Evolutionary conservation across 192 early-diverging fungal genomes (phyloP).

Genomic region (Coemansia brasiliensis): DNA sequence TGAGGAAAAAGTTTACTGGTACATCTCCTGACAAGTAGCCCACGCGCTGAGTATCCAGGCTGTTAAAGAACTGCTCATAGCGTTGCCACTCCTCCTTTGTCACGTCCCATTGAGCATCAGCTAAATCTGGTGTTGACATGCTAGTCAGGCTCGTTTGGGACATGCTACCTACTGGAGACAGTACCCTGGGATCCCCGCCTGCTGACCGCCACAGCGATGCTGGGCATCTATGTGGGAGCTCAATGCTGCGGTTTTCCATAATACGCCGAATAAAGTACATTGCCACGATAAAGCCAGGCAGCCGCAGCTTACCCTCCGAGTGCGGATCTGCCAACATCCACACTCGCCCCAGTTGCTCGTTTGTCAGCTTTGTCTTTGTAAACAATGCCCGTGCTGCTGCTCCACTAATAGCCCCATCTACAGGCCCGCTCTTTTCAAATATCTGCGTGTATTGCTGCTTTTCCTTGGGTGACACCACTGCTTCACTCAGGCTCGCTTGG

Average conservation of each 20-base stretch:
- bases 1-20: conserved; percentile 75
- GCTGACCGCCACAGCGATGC: conserved; percentile 59
- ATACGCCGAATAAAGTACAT: conserved; percentile 85
- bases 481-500: conserved; percentile 12
- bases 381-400: conserved; percentile 75
- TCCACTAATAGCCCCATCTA: conserved; percentile 61
- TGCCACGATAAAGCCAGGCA: conserved; percentile 84
- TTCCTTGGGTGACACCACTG: conserved; percentile 49
- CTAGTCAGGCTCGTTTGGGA: conserved; percentile 41
- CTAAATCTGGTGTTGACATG: conserved; percentile 29
- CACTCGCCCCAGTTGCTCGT: conserved; percentile 74
- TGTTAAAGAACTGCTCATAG: conserved; percentile 75
- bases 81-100: conserved; percentile 69
- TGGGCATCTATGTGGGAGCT: conserved; percentile 72
- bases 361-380: conserved; percentile 75
- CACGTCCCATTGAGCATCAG: conserved; percentile 68
- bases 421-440: conserved; percentile 60
- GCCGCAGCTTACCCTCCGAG: conserved; percentile 66
- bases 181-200: conserved; percentile 50
- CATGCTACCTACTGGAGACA: conserved; percentile 15
- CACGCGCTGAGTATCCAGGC: conserved; percentile 61
- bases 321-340: conserved; percentile 85
- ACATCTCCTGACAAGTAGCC: conserved; percentile 75
- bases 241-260: conserved; percentile 69
- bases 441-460: conserved; percentile 63